Conservation (phyloP, 139 green algal species). For the Picochlorum sp. region DNA sequence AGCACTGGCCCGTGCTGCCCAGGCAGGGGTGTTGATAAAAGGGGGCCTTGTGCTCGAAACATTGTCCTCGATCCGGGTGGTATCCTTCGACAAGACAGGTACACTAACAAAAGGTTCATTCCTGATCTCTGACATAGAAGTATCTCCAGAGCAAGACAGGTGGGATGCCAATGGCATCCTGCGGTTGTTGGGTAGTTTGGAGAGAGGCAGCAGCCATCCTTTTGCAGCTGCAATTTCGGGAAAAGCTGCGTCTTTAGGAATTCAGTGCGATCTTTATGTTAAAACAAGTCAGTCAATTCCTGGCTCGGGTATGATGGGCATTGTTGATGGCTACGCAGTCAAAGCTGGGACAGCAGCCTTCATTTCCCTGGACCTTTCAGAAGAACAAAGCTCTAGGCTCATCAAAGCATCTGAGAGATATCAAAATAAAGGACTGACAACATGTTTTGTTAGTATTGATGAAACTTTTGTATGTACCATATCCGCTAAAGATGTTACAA, state of each 20-base stretch:
- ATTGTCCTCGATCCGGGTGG: constrained; percentile 35
- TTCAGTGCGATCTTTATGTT: constrained; percentile 1
- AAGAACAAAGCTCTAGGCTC: background rate
- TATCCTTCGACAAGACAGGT: constrained; percentile 76
- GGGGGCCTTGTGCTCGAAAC: constrained; percentile 61
- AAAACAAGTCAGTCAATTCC: constrained; percentile 1
- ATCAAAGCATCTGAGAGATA: background rate
- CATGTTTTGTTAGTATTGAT: constrained; percentile 24
- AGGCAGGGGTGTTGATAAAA: constrained; percentile 67
- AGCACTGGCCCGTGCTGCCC: constrained; percentile 35
- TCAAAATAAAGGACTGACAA: background rate
- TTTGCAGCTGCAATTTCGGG: constrained; percentile 41
- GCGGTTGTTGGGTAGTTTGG: constrained; percentile 25
- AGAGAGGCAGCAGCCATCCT: constrained; percentile 40
- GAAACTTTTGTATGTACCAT: constrained; percentile 4
- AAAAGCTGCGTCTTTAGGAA: constrained; percentile 13
- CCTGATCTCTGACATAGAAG: constrained; percentile 13
- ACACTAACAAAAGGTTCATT: constrained; percentile 68
- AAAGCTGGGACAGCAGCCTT: constrained; percentile 11
- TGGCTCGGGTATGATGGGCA: constrained; percentile 10
- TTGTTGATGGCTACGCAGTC: constrained; percentile 11
- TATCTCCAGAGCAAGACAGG: background rate
- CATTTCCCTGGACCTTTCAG: background rate
- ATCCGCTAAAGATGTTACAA: constrained; percentile 16
- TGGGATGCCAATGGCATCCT: constrained; percentile 10